phyloP scores from a whole-genome alignment of 306 rosid species.

The Sophora flavescens region DNA sequence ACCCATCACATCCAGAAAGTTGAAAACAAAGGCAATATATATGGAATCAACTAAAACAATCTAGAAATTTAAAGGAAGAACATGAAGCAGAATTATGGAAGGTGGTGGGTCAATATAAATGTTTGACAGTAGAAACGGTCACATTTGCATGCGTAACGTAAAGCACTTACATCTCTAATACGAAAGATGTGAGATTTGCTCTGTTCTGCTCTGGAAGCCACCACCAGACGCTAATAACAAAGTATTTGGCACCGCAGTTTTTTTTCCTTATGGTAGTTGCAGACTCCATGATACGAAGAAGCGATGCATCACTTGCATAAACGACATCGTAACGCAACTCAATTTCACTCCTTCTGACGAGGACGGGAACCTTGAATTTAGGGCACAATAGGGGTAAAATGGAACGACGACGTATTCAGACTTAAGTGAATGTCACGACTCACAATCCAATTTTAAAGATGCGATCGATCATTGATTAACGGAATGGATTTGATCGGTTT shows the following conservation, averaged over 20 bases:
- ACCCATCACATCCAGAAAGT: constrained; percentile 17
- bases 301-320: background rate
- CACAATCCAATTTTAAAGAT: too few species aligned
- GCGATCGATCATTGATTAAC: too few species aligned
- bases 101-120: background rate
- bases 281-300: background rate
- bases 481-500: too few species aligned
- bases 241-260: background rate
- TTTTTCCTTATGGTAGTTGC: background rate
- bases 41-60: constrained; percentile 15
- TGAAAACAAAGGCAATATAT: background rate
- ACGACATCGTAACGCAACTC: background rate
- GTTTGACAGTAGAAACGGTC: background rate
- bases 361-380: too few species aligned
- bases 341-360: too few species aligned
- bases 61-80: background rate
- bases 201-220: constrained; percentile 1
- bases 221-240: background rate
- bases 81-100: background rate
- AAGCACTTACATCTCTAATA: background rate
- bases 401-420: too few species aligned
- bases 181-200: background rate
- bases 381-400: too few species aligned
- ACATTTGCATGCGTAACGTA: background rate
- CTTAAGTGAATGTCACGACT: too few species aligned